Percentiles rank a stretch among this genome's conserved stretches.
phyloP scores from a whole-genome alignment of 805 yeast genomes.

The Myxozyma geophila region DNA sequence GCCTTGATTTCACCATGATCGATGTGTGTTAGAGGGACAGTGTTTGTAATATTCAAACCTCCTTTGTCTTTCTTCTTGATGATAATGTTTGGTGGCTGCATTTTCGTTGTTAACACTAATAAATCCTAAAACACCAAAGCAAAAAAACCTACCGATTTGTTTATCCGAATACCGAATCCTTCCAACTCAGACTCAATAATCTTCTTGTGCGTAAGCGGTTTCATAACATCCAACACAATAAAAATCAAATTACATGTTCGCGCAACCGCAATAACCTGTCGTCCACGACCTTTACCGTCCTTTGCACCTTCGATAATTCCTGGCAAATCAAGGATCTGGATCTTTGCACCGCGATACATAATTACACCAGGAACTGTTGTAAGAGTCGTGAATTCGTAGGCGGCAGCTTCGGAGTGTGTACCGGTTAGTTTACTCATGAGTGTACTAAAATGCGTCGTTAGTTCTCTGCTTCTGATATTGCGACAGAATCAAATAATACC shows the following conservation, averaged over 20 bases:
- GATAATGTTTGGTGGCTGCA: conserved; percentile 83
- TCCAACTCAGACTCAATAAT: conserved; percentile 94
- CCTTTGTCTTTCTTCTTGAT: conserved; percentile 94
- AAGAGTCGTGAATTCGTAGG: conserved; percentile 92
- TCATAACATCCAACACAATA: conserved; percentile 93
- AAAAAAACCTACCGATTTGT: conserved; percentile 51
- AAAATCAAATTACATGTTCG: conserved; percentile 92
- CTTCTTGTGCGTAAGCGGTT: conserved; percentile 91
- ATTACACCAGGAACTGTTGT: conserved; percentile 98
- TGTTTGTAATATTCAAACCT: conserved; percentile 90
- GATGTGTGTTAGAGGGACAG: conserved; percentile 88
- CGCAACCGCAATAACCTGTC: conserved; percentile 99
- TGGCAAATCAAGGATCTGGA: conserved; percentile 97
- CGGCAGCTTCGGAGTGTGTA: conserved; percentile 90
- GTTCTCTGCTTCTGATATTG: neutral
- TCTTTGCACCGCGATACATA: conserved; percentile 94
- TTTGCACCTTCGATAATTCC: conserved; percentile 98
- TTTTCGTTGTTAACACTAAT: conserved; percentile 26
- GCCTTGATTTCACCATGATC: conserved; percentile 94
- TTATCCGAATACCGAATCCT: conserved; percentile 95
- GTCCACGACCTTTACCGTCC: conserved; percentile 97
- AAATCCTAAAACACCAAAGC: neutral
- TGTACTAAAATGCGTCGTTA: conserved; percentile 50
- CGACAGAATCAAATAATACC: conserved; percentile 3
- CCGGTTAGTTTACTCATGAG: conserved; percentile 87